phyloP scores from a whole-genome alignment of 768 basidiomycete genomes.

The Kwoniella europaea region DNA sequence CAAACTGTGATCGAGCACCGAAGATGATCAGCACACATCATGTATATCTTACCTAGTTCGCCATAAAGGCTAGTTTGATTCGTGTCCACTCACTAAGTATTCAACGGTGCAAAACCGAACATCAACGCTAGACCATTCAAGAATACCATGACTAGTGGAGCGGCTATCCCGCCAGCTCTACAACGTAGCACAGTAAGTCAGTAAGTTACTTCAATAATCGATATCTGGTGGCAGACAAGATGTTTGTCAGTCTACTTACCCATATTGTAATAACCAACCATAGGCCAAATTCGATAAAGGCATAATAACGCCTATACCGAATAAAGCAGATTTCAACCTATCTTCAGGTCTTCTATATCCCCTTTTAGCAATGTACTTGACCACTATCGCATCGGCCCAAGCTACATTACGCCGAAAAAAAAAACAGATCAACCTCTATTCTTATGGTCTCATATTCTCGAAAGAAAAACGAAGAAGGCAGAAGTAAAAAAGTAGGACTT shows the following conservation, averaged over 20 bases:
- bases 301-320: slow-evolving; percentile 49
- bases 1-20: background rate
- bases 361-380: slow-evolving; percentile 49
- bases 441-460: too few relatives aligned
- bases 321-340: slow-evolving; percentile 48
- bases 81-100: slow-evolving; percentile 47
- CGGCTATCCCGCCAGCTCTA: slow-evolving; percentile 50
- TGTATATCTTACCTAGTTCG: too few relatives aligned
- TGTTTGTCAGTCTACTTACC: slow-evolving; percentile 26
- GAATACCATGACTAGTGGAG: slow-evolving; percentile 48
- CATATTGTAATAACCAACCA: slow-evolving; percentile 19
- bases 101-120: slow-evolving; percentile 48
- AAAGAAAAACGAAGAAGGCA: too few relatives aligned
- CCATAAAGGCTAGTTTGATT: too few relatives aligned
- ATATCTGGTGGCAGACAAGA: background rate
- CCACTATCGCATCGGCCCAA: slow-evolving; percentile 51
- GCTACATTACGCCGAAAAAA: slow-evolving; percentile 19
- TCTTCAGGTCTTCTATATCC: slow-evolving; percentile 58
- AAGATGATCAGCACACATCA: background rate
- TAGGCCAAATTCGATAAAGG: slow-evolving; percentile 38
- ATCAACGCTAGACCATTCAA: slow-evolving; percentile 51
- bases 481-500: slow-evolving; percentile 18
- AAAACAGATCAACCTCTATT: too few relatives aligned
- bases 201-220: background rate
- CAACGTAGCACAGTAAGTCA: background rate